Evolutionary conservation across 179 eudicot species (phyloP).

Genomic region (Sideroxylon spinosum): DNA sequence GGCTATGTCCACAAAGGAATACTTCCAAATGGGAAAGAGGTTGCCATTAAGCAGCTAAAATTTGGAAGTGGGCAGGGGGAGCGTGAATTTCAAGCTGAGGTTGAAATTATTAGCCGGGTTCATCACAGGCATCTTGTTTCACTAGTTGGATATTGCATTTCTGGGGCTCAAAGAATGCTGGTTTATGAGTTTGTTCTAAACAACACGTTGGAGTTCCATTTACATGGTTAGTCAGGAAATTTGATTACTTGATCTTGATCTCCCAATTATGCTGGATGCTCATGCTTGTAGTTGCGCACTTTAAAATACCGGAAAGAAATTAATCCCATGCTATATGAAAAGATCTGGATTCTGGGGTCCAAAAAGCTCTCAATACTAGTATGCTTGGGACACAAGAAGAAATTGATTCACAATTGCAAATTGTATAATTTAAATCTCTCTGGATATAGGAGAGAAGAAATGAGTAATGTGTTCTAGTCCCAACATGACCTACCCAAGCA

Average conservation of each 20-base stretch:
- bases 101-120: slow-evolving; percentile 71
- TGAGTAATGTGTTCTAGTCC: neutral
- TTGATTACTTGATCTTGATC: neutral
- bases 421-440: neutral
- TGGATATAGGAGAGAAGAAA: neutral
- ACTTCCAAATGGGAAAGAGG: slow-evolving; percentile 55
- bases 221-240: slow-evolving; percentile 51
- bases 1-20: slow-evolving; percentile 78
- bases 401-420: neutral
- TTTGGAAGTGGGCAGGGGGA: slow-evolving; percentile 83
- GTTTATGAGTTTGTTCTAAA: slow-evolving; percentile 81
- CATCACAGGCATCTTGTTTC: slow-evolving; percentile 78
- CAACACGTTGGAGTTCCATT: slow-evolving; percentile 69
- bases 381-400: neutral
- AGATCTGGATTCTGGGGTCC: neutral
- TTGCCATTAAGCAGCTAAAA: slow-evolving; percentile 80
- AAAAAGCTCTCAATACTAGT: neutral
- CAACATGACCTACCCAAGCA: neutral
- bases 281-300: neutral
- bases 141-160: slow-evolving; percentile 70
- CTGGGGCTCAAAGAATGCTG: slow-evolving; percentile 57
- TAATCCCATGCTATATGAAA: neutral
- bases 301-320: neutral
- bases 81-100: slow-evolving; percentile 91
- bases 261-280: neutral